Base-by-base conservation (phyloP, 2,329 filamentous ascomycete species). In the Stenocarpella maydis region DNA sequence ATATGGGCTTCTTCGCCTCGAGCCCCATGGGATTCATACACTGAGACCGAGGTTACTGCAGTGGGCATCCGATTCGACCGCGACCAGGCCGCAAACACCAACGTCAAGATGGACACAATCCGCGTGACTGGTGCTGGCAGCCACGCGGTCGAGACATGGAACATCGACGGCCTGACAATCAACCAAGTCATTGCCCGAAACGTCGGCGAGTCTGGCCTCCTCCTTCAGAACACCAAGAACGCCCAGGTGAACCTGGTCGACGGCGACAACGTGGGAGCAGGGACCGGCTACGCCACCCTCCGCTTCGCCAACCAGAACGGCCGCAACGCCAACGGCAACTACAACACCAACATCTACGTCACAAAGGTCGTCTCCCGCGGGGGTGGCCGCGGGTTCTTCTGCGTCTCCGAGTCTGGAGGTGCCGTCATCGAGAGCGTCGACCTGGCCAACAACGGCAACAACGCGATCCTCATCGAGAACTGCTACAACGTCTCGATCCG, bases 111-210 rank as follows among this genome's bases (percentile, higher is more conserved):
- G 81, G 86, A 81, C 65, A 79, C 77, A 39, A 83, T 88, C 72
- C 82, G 72, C 7, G 84, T 88, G 28, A 86, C 80, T 0, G 86
- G 86, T 3, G 85, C 86, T 9, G 79, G 83, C 7, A 86, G 83
- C 74, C 87, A 89, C 74, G 86, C 85, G 3, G 85, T 89, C 41
- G 87, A 89, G 77, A 86, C 84, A 0, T 88, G 86, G 85, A 88
- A 88, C 75, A 88, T 88, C 50, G 82, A 88, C 71, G 83, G 84
- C 14, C 80, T 89, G 2, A 79, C 76, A 1, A 85, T 89, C 73
- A 81, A 82, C 72, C 77, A 79, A 21, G 86, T 89, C 50, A 83
- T 88, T 43, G 87, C 86, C 1, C 79, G 79, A 10, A 78, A 88
- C 69, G 83, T 86, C 2, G 86, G 85, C 50, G 86, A 89, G 76